Base-by-base conservation (phyloP, 73 alveolate species). In the Blepharisma japonicum region DNA sequence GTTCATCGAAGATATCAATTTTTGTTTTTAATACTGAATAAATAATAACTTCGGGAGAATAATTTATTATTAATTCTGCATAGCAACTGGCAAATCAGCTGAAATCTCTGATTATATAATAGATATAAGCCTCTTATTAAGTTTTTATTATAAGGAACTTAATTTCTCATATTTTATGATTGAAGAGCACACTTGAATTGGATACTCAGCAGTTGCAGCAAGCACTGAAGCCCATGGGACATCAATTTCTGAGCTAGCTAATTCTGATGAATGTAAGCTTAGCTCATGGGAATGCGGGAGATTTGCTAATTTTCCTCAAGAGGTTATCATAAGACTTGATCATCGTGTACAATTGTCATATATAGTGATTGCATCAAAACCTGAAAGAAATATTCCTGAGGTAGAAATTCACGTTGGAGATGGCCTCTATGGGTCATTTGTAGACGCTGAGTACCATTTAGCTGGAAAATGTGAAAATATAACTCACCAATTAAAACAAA, bases 221-320 rank as follows among this genome's bases (percentile, higher is more conserved):
- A 45, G 68, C 42, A 70, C 46, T 45, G 80, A 70, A 25, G 80
- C 80, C 6, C 68, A 70, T 39, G 66, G 66, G 27, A 38, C 80
- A 25, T 70, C 66, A 8, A 25, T 47, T 7, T n/a, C 61, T 70
- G 20, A 9, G 25, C 66, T 70, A 38, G 68, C 23, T 8, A 45
- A 45, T 2, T 45, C 68, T 39, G 71, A 70, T 2, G n/a, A 85
- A 5, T 93, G 96, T 23, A 81, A 87, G 45, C 80, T 77, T 45
- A 82, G 91, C 51, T 68, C 92, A 55, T 95, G 99, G 98, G 99
- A 95, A 90, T 89, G 97, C 66, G 91, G 96, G 6, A 77, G 98
- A 78, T 94, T 89, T 79, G 97, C 94, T 6, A 78, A 77, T 42
- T 95, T 86, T 83, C 99, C 99, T 5, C 95, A 94, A 84, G 98